Conservation (phyloP, 495 filamentous ascomycete genomes). For the Daldinia vernicosa region DNA sequence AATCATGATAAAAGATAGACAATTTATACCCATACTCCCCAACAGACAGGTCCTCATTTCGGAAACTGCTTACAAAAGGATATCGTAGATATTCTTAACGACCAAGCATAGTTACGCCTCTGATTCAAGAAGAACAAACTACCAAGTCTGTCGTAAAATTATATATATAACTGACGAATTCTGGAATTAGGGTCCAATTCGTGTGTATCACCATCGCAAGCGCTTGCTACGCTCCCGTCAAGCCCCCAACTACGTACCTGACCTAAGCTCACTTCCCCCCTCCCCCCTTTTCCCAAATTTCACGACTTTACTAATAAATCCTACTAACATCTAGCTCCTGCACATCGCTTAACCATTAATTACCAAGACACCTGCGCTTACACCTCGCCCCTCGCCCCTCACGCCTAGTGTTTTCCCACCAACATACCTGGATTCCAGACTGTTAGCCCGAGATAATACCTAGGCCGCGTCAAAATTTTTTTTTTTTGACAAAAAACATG, state of each 20-base stretch:
- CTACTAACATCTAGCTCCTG: neutral
- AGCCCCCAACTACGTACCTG: conserved; percentile 18
- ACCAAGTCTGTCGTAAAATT: too few species aligned
- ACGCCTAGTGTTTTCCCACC: conserved; percentile 11
- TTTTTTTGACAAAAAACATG: neutral
- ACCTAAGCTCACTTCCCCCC: neutral
- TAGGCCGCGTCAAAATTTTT: neutral
- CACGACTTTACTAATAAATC: neutral
- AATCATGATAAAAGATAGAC: too few species aligned
- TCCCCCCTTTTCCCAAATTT: neutral
- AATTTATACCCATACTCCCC: too few species aligned
- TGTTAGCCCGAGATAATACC: conserved; percentile 17
- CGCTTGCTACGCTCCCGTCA: conserved; percentile 4
- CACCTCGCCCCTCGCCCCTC: conserved; percentile 24
- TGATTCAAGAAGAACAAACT: too few species aligned
- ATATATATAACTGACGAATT: neutral
- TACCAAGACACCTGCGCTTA: neutral
- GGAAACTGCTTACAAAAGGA: too few species aligned
- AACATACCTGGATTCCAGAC: conserved; percentile 26
- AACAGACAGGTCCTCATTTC: too few species aligned
- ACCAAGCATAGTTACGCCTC: neutral
- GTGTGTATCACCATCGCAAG: conserved; percentile 3
- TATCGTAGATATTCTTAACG: neutral
- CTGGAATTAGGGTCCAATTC: neutral
- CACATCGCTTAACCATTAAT: neutral